Evolutionary conservation across 2,329 filamentous ascomycete genomes (phyloP).

Genomic region (Sarocladium brachiariae): DNA sequence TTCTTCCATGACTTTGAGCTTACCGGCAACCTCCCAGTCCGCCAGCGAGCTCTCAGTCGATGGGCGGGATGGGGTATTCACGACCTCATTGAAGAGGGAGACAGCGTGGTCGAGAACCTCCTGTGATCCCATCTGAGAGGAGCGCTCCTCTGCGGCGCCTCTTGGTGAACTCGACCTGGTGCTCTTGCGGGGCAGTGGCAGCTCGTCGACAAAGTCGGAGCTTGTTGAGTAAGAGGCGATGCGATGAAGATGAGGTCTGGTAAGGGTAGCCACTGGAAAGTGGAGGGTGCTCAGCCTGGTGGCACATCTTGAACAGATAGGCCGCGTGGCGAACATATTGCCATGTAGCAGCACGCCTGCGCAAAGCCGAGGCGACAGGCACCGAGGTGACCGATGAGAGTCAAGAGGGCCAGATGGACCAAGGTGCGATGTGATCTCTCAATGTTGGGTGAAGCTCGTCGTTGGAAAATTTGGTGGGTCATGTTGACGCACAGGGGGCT

Average conservation of each 20-base stretch:
- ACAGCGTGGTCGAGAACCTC: slow-evolving; percentile 18
- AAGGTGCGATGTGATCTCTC: background rate
- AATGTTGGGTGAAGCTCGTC: background rate
- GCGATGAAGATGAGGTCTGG: slow-evolving; percentile 4
- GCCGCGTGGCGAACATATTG: slow-evolving; percentile 28
- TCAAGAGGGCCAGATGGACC: background rate
- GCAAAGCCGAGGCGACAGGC: background rate
- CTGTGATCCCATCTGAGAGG: background rate
- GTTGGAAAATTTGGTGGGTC: slow-evolving; percentile 8
- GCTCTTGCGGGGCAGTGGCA: background rate
- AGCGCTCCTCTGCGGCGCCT: background rate
- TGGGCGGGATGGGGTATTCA: slow-evolving; percentile 15
- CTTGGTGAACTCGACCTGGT: background rate
- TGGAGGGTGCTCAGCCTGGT: slow-evolving; percentile 13
- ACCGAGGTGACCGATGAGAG: background rate
- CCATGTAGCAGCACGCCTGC: slow-evolving; percentile 2
- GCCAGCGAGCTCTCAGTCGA: slow-evolving; percentile 10
- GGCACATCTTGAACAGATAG: slow-evolving; percentile 28
- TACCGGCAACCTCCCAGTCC: slow-evolving; percentile 25
- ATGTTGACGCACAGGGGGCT: no score
- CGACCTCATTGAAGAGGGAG: slow-evolving; percentile 28
- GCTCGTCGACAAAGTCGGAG: background rate
- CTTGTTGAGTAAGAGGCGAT: background rate
- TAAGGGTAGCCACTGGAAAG: background rate
- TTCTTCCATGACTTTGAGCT: slow-evolving; percentile 20